These are phyloP conservation scores for Babesia gibsoni DNA, from an alignment of 169 alveolate genomes.

Conservation along the genomic window DNA sequence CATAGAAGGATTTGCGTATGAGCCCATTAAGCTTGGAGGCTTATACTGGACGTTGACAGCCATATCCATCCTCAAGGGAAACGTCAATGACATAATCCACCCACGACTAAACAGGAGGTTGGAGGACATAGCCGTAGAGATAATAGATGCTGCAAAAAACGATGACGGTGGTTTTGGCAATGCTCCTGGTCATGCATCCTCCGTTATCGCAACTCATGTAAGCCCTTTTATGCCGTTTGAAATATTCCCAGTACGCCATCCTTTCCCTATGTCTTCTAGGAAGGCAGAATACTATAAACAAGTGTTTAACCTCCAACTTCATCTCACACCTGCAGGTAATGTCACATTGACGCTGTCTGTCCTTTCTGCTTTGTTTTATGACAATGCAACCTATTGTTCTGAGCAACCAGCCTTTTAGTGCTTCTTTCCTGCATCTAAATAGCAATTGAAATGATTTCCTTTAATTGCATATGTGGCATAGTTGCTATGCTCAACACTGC, in stretches of 20 bases:
- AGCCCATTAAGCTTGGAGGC: constrained; percentile 74
- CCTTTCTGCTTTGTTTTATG: no score
- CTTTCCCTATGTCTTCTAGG: constrained; percentile 77
- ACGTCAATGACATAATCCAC: constrained; percentile 51
- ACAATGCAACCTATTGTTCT: no score
- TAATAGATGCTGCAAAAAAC: constrained; percentile 57
- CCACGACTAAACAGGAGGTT: constrained; percentile 48
- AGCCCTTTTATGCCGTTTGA: neutral
- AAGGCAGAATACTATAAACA: constrained; percentile 70
- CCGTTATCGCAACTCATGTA: constrained; percentile 72
- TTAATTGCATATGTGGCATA: no score
- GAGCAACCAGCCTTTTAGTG: no score
- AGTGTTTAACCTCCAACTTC: constrained; percentile 76
- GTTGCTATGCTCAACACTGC: no score
- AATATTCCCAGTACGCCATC: constrained; percentile 77
- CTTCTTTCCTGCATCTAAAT: no score
- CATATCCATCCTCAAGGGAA: constrained; percentile 54
- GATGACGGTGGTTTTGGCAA: constrained; percentile 74
- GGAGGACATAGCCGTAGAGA: constrained; percentile 44
- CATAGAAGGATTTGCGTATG: constrained; percentile 72
- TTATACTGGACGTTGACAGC: constrained; percentile 71
- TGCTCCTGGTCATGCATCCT: constrained; percentile 69
- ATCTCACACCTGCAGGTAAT: constrained; percentile 75
- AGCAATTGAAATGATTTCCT: no score
- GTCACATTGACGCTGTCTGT: neutral